Conservation (phyloP, 305 asterid species). For the Solanum chacoense region DNA sequence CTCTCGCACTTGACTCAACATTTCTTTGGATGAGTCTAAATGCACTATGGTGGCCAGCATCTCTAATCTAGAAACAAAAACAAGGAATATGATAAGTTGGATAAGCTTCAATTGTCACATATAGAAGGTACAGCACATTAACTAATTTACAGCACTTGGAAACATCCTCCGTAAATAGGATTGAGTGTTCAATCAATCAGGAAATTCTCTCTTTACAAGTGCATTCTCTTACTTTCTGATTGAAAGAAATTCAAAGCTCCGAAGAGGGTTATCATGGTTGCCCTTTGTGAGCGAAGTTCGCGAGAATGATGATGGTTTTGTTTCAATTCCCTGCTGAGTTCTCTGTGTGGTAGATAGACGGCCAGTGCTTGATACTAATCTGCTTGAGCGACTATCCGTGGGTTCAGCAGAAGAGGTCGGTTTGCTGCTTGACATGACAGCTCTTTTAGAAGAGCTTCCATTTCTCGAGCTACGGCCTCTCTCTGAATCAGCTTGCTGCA, state of each 20-base stretch:
- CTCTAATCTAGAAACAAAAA: neutral
- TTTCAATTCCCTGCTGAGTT: conserved; percentile 37
- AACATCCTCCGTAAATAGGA: neutral
- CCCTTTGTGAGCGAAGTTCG: conserved; percentile 49
- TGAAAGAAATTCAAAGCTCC: conserved; percentile 93
- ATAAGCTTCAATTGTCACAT: neutral
- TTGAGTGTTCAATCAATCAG: neutral
- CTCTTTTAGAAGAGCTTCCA: conserved; percentile 69
- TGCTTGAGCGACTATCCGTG: conserved; percentile 42
- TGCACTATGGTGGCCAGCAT: neutral
- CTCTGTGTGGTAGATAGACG: conserved; percentile 64
- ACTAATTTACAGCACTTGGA: neutral
- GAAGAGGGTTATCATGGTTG: conserved; percentile 66
- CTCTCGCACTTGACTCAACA: neutral
- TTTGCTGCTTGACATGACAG: conserved; percentile 53
- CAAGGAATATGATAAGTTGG: neutral
- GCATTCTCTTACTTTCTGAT: conserved; percentile 49
- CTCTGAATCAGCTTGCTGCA: conserved; percentile 70
- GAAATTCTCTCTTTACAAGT: conserved; percentile 15
- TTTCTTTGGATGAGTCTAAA: neutral
- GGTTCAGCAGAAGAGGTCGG: conserved; percentile 64
- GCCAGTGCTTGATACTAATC: conserved; percentile 60
- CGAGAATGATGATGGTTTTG: conserved; percentile 49
- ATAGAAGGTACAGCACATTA: neutral
- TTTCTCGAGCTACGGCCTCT: conserved; percentile 50